Evolutionary conservation across 1,284 basidiomycete species (phyloP).

Genomic region (Ceratorhiza oryzae-sativae): DNA sequence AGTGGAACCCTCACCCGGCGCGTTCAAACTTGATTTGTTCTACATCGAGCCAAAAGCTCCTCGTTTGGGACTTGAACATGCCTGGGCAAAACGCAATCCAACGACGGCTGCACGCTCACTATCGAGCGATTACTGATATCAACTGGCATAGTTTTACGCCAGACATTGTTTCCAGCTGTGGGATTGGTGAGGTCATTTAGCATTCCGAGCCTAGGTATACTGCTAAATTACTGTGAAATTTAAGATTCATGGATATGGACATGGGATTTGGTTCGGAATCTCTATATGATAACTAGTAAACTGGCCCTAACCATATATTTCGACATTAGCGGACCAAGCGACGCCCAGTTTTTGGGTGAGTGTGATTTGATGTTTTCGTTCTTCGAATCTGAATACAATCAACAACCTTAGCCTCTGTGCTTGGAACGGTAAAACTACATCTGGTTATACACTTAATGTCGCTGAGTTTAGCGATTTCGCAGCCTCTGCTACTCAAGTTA

Average conservation of each 20-base stretch:
- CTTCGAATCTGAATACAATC: neutral
- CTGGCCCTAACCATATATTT: neutral
- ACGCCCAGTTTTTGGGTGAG: constrained; percentile 31
- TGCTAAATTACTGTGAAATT: neutral
- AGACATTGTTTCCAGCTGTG: constrained; percentile 76
- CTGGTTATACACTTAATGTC: neutral
- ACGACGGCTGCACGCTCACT: constrained; percentile 83
- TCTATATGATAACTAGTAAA: constrained; percentile 7
- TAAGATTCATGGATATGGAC: constrained; percentile 78
- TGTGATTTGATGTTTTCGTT: neutral
- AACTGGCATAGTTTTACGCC: constrained; percentile 92
- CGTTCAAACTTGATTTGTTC: constrained; percentile 91
- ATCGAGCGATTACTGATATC: constrained; percentile 93
- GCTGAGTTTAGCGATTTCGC: constrained; percentile 5
- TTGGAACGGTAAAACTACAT: constrained; percentile 66
- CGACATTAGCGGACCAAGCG: constrained; percentile 14
- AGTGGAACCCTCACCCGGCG: constrained; percentile 93
- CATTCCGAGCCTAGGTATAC: too few species aligned
- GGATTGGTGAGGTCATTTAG: constrained; percentile 57
- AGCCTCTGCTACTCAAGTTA: constrained; percentile 92
- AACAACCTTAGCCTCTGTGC: constrained; percentile 58
- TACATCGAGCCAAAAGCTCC: constrained; percentile 93
- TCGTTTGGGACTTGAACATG: constrained; percentile 92
- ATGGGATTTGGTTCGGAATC: constrained; percentile 72
- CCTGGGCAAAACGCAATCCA: constrained; percentile 77